Conservation (phyloP, 2,329 filamentous ascomycete species). For the Penicillium italicum region DNA sequence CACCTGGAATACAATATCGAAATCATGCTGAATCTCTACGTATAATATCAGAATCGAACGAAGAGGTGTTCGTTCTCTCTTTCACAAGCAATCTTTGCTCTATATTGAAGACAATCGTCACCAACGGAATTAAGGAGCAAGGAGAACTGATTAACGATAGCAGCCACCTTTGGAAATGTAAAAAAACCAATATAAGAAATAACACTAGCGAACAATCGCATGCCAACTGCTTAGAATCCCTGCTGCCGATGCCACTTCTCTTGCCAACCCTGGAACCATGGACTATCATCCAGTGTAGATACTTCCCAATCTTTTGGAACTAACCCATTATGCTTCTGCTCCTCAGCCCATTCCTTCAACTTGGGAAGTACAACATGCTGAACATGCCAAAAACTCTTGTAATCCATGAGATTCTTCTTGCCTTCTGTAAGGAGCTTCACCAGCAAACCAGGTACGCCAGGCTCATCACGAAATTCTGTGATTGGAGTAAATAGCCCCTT, state of each 20-base stretch:
- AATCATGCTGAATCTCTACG: no score
- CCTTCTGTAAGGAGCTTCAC: conserved; percentile 67
- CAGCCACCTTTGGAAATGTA: no score
- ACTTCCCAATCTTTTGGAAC: conserved; percentile 62
- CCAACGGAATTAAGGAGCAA: no score
- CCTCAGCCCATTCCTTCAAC: conserved; percentile 59
- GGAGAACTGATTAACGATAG: no score
- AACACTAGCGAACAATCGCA: not conserved
- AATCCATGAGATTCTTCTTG: conserved; percentile 68
- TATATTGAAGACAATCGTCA: no score
- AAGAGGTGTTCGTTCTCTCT: no score
- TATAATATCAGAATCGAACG: no score
- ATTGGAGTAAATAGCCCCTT: conserved; percentile 80
- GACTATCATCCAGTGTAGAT: conserved; percentile 67
- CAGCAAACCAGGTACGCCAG: conserved; percentile 66
- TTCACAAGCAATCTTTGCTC: no score
- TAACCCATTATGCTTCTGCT: conserved; percentile 63
- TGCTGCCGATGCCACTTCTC: conserved; percentile 67
- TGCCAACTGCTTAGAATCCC: conserved; percentile 48
- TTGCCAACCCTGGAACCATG: conserved; percentile 74
- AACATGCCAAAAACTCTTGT: conserved; percentile 78
- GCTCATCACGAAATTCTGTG: conserved; percentile 65
- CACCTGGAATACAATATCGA: no score
- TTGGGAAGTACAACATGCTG: conserved; percentile 68
- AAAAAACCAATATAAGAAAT: no score